Base-by-base conservation (phyloP, 441 rosid species). In the Syzygium malaccense region DNA sequence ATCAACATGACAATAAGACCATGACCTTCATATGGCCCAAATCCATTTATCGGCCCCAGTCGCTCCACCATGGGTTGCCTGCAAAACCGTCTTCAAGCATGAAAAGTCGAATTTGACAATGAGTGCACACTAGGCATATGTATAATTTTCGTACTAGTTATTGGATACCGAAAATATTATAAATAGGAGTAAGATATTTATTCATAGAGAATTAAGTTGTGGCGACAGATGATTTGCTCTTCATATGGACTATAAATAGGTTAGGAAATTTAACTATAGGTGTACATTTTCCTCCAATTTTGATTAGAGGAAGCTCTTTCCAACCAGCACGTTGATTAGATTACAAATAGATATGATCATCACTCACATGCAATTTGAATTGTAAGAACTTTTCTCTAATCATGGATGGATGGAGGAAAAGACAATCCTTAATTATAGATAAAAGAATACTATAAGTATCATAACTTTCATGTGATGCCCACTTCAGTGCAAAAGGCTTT, bases 1-100 rank as follows among this genome's bases (percentile, higher is more conserved):
- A 96, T 98, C 90, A 96, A 96, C 88, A 93, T 98, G 89, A 93
- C 68, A 78, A 55, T 55, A 57, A 13, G 71, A 57, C 88, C 68
- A 92, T 8, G 18, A 62, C 14, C 19, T 62, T 62, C 68, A 62
- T 6, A 0, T 28, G 4, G 68, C 17, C 68, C 18, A 62, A 62
- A 0, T n/a, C 68, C 68, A 28, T 13, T 60, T 18, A 45, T 6
- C 14, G 33, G 33, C 68, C 68, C 26, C 15, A 11, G 28, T 13
- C 8, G 66, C 6, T 60, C 30, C 30, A 60, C 66, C 30, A 12
- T 0, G 30, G 66, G 66, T 5, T 60, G 66, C 66, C 6, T 4
- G 33, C 68, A n/a, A 14, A n/a, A 17, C 68, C 3, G 19, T 62
- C 68, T n/a, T 62, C 68, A 28, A 62, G 33, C 10, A n/a, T n/a